Evolutionary conservation across 1,284 basidiomycete genomes (phyloP), one percentile per base, ranked within the genome.

Genomic region (Microbotryomycetes sp.): DNA sequence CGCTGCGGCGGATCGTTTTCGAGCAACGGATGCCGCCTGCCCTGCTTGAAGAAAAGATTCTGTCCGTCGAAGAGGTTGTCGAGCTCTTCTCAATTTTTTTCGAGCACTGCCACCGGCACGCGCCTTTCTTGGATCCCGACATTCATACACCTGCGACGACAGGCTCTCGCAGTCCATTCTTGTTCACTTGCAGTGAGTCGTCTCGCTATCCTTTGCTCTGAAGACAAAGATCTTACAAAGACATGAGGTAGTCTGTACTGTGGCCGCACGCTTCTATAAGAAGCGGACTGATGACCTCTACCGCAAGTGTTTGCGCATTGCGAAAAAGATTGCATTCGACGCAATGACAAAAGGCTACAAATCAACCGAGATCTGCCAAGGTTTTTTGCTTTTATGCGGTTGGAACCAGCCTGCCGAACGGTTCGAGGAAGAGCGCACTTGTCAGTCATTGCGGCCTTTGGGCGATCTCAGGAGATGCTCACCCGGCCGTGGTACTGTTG

Each of bases 381-480:
- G 73, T 11, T 77, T 76, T 64, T 51, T 75, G 56, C 71, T 77
- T 4, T 65, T 77, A 35, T 71, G 73, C 9, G 64, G 74, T 56
- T 78, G 76, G 70, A 74, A 75, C 45, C 75, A 77, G 62, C 75
- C 79, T 90, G 35, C 79, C 4, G 68, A 75, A 65, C 75, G 78
- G 18, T 97, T 91, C 73, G 96, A 98, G 74, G 91, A 97, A 72
- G 94, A 98, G 77, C 86, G 89, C 71, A 97, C 93, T 0, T 98
- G 94, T 92, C 75, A 91, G 70, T 79, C 91, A 54, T 79, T 93
- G 28, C 89, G 89, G 30, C 88, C 90, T n/a, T n/a, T n/a, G n/a
- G 85, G 88, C 83, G 16, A 89, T 89, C 26, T 60, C 74, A 69
- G 71, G 54, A 29, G 69, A 51, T 30, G 28, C 13, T 49, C 47